Conservation (phyloP, 345 rosid species). For the Citrus unshiu region DNA sequence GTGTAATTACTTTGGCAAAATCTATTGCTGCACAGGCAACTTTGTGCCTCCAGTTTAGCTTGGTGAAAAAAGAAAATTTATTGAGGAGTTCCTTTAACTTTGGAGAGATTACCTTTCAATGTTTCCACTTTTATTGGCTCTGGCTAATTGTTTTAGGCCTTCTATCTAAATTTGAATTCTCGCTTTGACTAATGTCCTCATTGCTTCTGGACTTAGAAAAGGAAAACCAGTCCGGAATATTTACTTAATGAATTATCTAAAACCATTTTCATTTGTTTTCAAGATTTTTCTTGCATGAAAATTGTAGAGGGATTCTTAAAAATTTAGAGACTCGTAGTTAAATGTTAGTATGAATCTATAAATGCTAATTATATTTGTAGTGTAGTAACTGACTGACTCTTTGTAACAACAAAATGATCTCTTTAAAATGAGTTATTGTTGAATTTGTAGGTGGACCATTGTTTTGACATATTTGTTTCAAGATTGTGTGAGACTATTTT, state of each 20-base stretch:
- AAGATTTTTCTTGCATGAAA: not conserved
- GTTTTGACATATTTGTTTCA: conserved; percentile 92
- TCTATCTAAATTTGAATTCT: not conserved
- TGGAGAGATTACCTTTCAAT: not conserved
- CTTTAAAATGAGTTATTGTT: conserved; percentile 6
- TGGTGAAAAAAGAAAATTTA: not conserved
- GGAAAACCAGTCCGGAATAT: not conserved
- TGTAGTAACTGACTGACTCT: too few relatives aligned
- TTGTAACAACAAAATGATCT: not conserved
- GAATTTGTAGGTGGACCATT: conserved; percentile 79
- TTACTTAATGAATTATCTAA: not conserved
- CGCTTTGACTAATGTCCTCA: not conserved
- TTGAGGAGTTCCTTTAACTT: not conserved
- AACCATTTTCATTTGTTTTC: not conserved
- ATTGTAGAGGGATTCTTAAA: not conserved
- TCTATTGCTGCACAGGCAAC: not conserved
- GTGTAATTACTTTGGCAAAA: not conserved
- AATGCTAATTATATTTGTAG: not conserved
- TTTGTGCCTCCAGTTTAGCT: not conserved
- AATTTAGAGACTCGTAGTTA: not conserved
- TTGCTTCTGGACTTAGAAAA: not conserved
- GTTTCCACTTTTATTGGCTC: not conserved
- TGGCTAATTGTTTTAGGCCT: not conserved
- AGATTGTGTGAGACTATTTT: conserved; percentile 77
- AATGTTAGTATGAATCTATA: not conserved